phyloP scores from a whole-genome alignment of 805 yeast genomes.

The Blastobotrys robertii region DNA sequence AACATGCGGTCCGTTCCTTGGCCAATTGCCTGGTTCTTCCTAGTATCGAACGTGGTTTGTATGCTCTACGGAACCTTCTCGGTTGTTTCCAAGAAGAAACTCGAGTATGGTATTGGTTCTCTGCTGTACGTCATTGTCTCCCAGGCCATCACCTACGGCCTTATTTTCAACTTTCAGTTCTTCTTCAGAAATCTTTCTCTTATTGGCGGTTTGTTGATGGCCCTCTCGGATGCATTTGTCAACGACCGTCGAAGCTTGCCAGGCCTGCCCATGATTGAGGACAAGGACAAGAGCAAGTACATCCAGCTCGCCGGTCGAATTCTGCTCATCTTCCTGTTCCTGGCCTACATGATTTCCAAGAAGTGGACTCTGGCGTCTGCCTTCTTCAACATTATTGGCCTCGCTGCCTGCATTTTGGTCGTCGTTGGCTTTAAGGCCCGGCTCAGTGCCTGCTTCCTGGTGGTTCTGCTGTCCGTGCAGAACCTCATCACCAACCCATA shows the following conservation, averaged over 20 bases:
- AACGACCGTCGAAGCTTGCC: conserved; percentile 66
- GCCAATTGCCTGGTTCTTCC: conserved; percentile 64
- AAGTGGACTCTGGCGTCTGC: conserved; percentile 60
- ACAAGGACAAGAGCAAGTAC: conserved; percentile 70
- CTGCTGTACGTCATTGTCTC: conserved; percentile 61
- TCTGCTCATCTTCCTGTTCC: conserved; percentile 71
- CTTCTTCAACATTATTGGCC: conserved; percentile 58
- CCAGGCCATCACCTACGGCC: conserved; percentile 85
- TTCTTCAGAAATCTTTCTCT: conserved; percentile 81
- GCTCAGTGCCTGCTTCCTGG: conserved; percentile 62
- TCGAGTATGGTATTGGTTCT: conserved; percentile 60
- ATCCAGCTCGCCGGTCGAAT: conserved; percentile 81
- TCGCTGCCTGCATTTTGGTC: conserved; percentile 61
- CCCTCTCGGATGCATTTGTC: conserved; percentile 76
- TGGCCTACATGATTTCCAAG: conserved; percentile 66
- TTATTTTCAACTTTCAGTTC: conserved; percentile 70
- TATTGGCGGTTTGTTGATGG: conserved; percentile 84
- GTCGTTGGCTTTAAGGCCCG: conserved; percentile 91
- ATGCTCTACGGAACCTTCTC: conserved; percentile 69
- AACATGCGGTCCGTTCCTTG: conserved; percentile 71
- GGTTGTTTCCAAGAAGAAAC: conserved; percentile 58
- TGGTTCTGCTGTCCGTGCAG: conserved; percentile 61
- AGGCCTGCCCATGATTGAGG: conserved; percentile 60
- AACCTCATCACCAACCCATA: conserved; percentile 76
- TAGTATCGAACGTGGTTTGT: conserved; percentile 49